Base-by-base conservation (phyloP, 148 eudicot species). In the Salicornia ramosissima region DNA sequence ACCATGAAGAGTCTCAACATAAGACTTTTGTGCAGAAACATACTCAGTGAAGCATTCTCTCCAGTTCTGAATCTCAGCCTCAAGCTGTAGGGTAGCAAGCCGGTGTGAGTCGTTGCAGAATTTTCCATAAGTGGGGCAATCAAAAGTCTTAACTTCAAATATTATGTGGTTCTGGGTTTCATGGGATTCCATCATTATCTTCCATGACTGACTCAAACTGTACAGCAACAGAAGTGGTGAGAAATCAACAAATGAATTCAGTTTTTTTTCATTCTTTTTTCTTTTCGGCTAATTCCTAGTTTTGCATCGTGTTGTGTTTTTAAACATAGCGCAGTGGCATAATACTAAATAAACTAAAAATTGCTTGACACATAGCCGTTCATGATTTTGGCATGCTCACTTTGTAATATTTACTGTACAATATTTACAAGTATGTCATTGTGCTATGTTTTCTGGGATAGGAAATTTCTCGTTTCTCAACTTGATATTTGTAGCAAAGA, bases 131-230 rank as follows among this genome's bases (percentile, higher is more conserved):
- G 87, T 76, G 26, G 97, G 93, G 65, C 96, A 80, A 55, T 87
- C 90, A 68, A 83, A 94, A 10, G 78, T 77, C 82, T 86, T 94
- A 54, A 88, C 99, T 78, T 94, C 87, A 64, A 64, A 82, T 58
- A 94, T 87, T 31, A 94, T 91, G 78, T 86, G 89, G 78, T 81
- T 87, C 74, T 94, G 99, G 71, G 89, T 87, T 79, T 94, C 96
- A 81, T 94, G 93, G 75, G 86, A 84, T 72, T 89, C 97, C 91
- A 87, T 70, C 96, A 94, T 91, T 39, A 80, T 78, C 78, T 80
- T 86, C 99, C 99, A 94, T 25, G 91, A 83, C 42, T 75, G 78
- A 31, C 77, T 82, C 80, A 94, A 71, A 43, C 97, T 94, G 91
- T 82, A 83, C 43, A 60, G 34, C 18, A 65, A 40, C 21, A 55